Conservation (phyloP, 257 asterid species). For the Apocynum venetum region DNA sequence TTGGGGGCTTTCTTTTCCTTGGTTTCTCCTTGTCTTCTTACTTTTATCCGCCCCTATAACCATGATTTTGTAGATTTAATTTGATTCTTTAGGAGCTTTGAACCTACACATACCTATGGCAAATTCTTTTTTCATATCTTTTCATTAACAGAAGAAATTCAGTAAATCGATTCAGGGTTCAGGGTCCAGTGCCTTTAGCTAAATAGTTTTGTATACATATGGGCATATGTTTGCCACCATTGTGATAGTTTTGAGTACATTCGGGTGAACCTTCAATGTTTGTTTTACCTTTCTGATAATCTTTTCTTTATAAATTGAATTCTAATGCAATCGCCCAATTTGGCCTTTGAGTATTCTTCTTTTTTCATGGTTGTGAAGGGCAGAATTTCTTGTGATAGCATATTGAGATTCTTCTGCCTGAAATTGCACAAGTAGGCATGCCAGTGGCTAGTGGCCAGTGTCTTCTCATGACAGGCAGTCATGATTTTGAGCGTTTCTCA, state of each 20-base stretch:
- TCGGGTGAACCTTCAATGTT: background rate
- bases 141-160: background rate
- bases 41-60: constrained; percentile 81
- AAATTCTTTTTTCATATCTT: background rate
- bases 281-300: background rate
- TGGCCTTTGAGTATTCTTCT: background rate
- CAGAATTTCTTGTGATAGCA: background rate
- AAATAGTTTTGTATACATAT: constrained; percentile 6
- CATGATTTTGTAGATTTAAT: constrained; percentile 30
- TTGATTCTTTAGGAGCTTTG: constrained; percentile 13
- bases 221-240: background rate
- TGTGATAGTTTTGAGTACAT: background rate
- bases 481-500: no score
- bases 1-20: constrained; percentile 89
- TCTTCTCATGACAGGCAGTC: no score
- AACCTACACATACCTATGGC: background rate
- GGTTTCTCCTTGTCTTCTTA: constrained; percentile 85
- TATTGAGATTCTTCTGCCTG: no score
- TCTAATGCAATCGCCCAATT: background rate
- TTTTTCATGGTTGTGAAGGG: background rate
- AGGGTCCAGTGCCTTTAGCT: background rate
- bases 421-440: no score
- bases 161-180: background rate
- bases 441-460: no score
- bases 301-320: background rate